A percentile compares a stretch with the other conserved stretches of the same genome.
Conservation (phyloP, 805 yeast species). For the Kazachstania psychrophila region DNA sequence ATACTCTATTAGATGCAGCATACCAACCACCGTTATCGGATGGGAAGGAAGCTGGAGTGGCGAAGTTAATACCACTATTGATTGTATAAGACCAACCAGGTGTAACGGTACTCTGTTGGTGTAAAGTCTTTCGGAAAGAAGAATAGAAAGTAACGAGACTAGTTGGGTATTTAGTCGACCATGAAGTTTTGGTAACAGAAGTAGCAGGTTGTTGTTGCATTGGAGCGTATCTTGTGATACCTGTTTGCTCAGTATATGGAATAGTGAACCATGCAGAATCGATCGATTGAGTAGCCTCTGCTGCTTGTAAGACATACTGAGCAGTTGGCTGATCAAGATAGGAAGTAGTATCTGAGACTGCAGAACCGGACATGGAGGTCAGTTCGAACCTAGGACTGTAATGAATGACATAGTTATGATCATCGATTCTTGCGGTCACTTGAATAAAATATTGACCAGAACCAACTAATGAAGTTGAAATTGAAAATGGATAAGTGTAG, state of each 20-base stretch:
- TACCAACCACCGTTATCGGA: constrained; percentile 51
- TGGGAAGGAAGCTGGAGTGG: constrained; percentile 62
- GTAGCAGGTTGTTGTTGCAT: constrained; percentile 86
- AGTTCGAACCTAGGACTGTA: constrained; percentile 60
- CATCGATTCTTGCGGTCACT: constrained; percentile 37
- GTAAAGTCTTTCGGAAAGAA: constrained; percentile 29
- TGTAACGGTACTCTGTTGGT: constrained; percentile 57
- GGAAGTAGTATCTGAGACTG: constrained; percentile 38
- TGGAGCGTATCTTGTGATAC: constrained; percentile 74
- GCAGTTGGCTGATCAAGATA: constrained; percentile 37
- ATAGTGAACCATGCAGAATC: constrained; percentile 49
- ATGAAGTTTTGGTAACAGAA: constrained; percentile 52
- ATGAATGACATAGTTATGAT: constrained; percentile 45
- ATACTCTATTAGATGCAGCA: constrained; percentile 47
- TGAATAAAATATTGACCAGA: constrained; percentile 71
- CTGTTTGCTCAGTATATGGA: constrained; percentile 73
- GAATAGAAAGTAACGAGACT: constrained; percentile 56
- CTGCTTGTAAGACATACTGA: constrained; percentile 23
- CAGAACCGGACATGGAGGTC: constrained; percentile 62
- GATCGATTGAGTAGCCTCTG: constrained; percentile 34
- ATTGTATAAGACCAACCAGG: constrained; percentile 76
- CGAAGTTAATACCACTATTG: constrained; percentile 56
- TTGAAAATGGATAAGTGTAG: constrained; percentile 33
- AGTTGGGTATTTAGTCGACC: constrained; percentile 60
- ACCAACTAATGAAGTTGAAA: constrained; percentile 40